Evolutionary conservation across 2,329 filamentous ascomycete genomes (phyloP), one percentile per base, ranked within the genome.

Genomic region (Trichoderma sp.): DNA sequence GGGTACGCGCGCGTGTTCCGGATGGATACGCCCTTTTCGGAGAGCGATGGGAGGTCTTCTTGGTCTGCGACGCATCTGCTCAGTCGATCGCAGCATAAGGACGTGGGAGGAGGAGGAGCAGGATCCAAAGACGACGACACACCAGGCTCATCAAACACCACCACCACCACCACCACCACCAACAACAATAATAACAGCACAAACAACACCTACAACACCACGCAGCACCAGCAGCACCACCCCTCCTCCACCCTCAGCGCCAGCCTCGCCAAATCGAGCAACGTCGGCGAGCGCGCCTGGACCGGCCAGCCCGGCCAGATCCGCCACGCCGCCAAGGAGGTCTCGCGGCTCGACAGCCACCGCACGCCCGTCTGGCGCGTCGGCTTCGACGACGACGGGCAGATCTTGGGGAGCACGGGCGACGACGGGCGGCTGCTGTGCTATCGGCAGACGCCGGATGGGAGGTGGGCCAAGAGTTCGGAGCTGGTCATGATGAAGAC

Each of bases 1-100:
- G 94, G 95, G 3, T 89, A 88, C 71, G 88, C 97, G 47, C 85
- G 94, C 47, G 90, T 99, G n/a, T 97, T 96, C 73, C 88, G 94
- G 71, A 76, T 96, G 19, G 86, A 88, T 43, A 90, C 90, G 0
- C 83, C 84, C 0, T 78, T 78, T 67, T 75, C 71, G 68, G 78
- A 73, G 67, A 79, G 76, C 67, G 83, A 78, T 71, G 83, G 75
- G 54, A 83, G 79, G 69, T 79, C 78, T 6, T 79, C 78, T 6
- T 87, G 82, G 84, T 79, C 82, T 5, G 74, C 76, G 7, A 72
- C 77, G 6, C 80, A 83, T 67, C 74, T 85, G 14, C 69, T 78
- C 44, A 80, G 77, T 17, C 41, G 41, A 17, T n/a, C 41, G 5
- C 15, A 44, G 34, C 34, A 39, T 39, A 39, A 9, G 10, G 34